phyloP scores from a whole-genome alignment of 163 green algal genomes.

The Coccomyxa subellipsoidea region DNA sequence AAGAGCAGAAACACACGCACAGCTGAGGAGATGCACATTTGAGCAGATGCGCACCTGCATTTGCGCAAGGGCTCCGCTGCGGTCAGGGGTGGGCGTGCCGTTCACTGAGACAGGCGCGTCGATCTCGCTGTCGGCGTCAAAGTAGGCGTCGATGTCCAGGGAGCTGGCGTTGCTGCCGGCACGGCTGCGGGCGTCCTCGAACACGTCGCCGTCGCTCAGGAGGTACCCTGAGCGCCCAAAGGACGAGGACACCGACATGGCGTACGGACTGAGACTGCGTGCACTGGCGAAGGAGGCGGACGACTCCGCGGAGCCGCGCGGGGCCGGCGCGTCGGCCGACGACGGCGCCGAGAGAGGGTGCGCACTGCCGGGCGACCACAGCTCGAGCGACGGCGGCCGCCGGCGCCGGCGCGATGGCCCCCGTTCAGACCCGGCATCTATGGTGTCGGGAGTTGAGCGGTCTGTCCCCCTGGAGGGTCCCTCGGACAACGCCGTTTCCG shows the following conservation, averaged over 20 bases:
- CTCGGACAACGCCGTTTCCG: background rate
- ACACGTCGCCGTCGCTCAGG: background rate
- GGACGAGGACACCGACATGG: background rate
- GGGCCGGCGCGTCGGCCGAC: background rate
- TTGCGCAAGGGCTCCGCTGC: background rate
- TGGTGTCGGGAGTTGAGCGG: background rate
- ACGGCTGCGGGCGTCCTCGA: background rate
- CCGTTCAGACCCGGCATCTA: background rate
- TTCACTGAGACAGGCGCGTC: background rate
- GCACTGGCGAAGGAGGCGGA: background rate
- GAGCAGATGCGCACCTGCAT: constrained; percentile 1
- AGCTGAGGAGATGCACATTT: too few species aligned
- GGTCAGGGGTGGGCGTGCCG: background rate
- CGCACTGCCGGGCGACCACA: background rate
- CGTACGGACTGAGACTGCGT: background rate
- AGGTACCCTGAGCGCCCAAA: background rate
- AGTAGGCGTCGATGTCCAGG: background rate
- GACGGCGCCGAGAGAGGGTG: background rate
- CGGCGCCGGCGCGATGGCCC: too few species aligned
- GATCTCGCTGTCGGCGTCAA: background rate
- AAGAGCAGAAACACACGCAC: too few species aligned
- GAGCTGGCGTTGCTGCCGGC: background rate
- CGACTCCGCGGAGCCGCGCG: background rate
- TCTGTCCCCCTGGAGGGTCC: background rate
- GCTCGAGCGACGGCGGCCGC: background rate